Evolutionary conservation across 768 basidiomycete genomes (phyloP), one percentile per base, ranked within the genome.

Genomic region (Termitomyces eurrhizus): DNA sequence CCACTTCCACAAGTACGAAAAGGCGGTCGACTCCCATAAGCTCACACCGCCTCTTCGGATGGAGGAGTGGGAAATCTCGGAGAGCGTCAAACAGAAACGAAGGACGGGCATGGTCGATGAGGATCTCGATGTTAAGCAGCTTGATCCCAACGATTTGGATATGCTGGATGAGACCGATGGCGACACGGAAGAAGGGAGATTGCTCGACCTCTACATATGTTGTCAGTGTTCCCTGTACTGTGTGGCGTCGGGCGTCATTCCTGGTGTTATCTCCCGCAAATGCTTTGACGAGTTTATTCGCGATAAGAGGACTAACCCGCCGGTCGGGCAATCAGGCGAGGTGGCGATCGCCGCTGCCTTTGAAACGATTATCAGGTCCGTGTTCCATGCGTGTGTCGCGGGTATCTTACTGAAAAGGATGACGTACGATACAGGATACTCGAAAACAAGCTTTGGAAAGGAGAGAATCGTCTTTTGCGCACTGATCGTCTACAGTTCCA

Each of bases 181-280:
- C 60, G 73, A 74, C n/a, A 73, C 76, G 16, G 62, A 69, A 41
- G 78, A 81, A 64, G 86, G 83, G 26, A 83, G 79, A 60, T 70
- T 89, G 33, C 74, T 93, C 45, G 90, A 93, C 70, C 78, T 93
- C 33, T 93, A 89, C 67, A 76, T 92, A 49, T 94, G 92, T 70
- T 93, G 92, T 67, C 92, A 92, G 68, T 94, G 92, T 71, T 86
- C 86, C 26, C 73, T 88, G 63, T 90, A 88, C 68, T 85, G 87
- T 65, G 77, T 91, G 42, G 86, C 83, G 1, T 90, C 88, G 26
- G 78, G 81, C 16, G 75, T 87, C 55, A 86, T 93, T 51, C 84
- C 90, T 41, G 92, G 89, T 5, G 85, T 93, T 46, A 78, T 94
- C 60, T 84, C 88, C 8, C 72, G 77, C 52, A 82, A 82, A 63